Percentiles rank a stretch among this genome's conserved stretches.
phyloP scores from a whole-genome alignment of 2,329 filamentous ascomycete genomes.

The Orbilia blumenaviensis region DNA sequence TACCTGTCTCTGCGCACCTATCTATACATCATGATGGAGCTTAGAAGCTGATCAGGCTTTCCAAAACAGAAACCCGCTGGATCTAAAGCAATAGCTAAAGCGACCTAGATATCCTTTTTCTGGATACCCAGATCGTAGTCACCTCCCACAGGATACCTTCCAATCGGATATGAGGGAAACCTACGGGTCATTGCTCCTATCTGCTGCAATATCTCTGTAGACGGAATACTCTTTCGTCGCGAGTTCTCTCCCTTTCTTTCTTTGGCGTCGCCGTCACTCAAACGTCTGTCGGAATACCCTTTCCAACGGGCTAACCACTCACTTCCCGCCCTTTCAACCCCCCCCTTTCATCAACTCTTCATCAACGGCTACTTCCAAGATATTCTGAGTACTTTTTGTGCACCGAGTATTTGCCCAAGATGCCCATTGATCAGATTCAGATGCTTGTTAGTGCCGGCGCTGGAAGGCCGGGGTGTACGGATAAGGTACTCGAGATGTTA shows the following conservation, averaged over 20 bases:
- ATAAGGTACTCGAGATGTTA: slow-evolving; percentile 35
- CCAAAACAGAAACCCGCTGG: not conserved
- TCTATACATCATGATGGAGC: not conserved
- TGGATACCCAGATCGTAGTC: not conserved
- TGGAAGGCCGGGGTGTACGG: slow-evolving; percentile 1
- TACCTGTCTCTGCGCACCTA: not conserved
- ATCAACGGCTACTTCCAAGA: not conserved
- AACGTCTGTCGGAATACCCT: not conserved
- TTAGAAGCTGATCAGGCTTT: no score
- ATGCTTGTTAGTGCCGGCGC: slow-evolving; percentile 14
- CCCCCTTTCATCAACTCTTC: not conserved
- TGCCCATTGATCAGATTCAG: slow-evolving; percentile 44
- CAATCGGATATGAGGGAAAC: slow-evolving; percentile 43
- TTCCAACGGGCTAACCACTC: not conserved
- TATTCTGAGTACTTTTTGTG: not conserved
- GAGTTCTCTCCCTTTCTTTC: not conserved
- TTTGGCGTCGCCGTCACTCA: not conserved
- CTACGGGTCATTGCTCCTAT: slow-evolving; percentile 21
- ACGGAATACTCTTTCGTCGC: not conserved
- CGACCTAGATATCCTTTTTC: not conserved
- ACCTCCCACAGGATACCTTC: not conserved
- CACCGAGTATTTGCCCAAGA: slow-evolving; percentile 7
- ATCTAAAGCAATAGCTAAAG: not conserved
- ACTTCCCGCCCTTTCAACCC: not conserved
- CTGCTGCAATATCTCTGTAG: slow-evolving; percentile 34